Base-by-base conservation (phyloP, 108 stramenopile genomes). In the Stephanodiscus minutulus region DNA sequence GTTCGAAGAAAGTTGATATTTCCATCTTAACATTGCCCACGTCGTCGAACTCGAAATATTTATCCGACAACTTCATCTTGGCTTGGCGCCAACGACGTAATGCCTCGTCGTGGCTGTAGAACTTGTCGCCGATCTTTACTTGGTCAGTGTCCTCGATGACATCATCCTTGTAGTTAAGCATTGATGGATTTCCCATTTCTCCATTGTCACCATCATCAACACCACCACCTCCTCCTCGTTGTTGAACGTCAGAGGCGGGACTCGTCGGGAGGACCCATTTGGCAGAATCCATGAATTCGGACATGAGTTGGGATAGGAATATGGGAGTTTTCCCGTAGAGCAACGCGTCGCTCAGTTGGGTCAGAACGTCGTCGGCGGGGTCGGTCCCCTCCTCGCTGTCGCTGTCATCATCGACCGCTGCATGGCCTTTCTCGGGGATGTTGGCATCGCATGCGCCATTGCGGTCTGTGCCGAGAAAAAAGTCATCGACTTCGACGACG, bases 61-160 rank as follows among this genome's bases (percentile, higher is more conserved):
- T 46, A 31, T 63, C 71, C 49, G 35, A 61, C 35, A 61, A 54
- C 10, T 50, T 66, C 33, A 21, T 36, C 50, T 55, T 72, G 3
- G 62, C 61, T 53, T 35, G 50, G 0, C 29, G 48, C 71, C 71
- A 72, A 31, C 60, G 50, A 33, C 37, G 6, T 52, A 62, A 24
- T 9, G 71, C 71, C 61, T 72, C 71, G 43, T 63, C 52, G 22
- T 62, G 71, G 41, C 59, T 37, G 37, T 72, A 72, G 2, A 43
- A 43, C 49, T 72, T 72, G 36, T 72, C 60, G 7, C 71, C 71
- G 28, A 72, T 63, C 39, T 72, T 62, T 9, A 72, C 63, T 15
- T 53, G 71, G 41, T 62, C 60, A 17, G 28, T 35, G 21, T 72
- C 71, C n/a, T 72, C 71, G 11, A 72, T 35, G 1, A n/a, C 44